These are phyloP conservation scores for Termitomyces sp. DNA, from an alignment of 768 basidiomycete species.

Conservation along the genomic window DNA sequence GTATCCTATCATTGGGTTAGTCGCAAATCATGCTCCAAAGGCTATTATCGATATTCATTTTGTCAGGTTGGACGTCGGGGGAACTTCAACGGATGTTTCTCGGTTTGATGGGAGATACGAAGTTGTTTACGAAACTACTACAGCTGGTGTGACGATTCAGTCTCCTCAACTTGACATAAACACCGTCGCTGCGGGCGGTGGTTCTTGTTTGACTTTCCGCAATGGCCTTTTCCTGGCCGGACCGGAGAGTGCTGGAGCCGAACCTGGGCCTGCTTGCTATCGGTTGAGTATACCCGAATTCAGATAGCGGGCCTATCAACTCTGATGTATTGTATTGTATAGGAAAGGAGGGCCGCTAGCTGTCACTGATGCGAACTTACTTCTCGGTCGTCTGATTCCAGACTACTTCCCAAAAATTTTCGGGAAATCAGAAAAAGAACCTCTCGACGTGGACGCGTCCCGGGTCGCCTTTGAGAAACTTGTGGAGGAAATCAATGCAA, in stretches of 20 bases:
- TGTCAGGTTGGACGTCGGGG: conserved; percentile 81
- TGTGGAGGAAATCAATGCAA: conserved; percentile 64
- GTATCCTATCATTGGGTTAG: conserved; percentile 80
- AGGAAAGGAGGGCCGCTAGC: conserved; percentile 91
- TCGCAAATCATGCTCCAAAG: conserved; percentile 6
- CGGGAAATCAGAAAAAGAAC: conserved; percentile 82
- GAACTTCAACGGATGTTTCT: conserved; percentile 94
- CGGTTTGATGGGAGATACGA: conserved; percentile 90
- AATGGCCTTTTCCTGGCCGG: conserved; percentile 91
- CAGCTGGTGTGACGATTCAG: conserved; percentile 89
- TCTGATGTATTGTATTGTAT: neutral
- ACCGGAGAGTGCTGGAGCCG: conserved; percentile 89
- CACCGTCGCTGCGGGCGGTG: conserved; percentile 94
- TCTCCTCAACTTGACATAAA: conserved; percentile 94
- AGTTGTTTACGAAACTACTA: conserved; percentile 92
- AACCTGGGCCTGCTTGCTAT: conserved; percentile 92
- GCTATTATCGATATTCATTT: neutral
- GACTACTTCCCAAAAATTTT: conserved; percentile 96
- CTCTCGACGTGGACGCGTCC: conserved; percentile 74
- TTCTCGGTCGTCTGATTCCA: conserved; percentile 84
- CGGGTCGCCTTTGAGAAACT: conserved; percentile 61
- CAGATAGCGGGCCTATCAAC: neutral
- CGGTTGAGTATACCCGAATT: conserved; percentile 35
- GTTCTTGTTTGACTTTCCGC: conserved; percentile 81
- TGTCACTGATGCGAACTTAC: conserved; percentile 88